Evolutionary conservation across 1,284 basidiomycete genomes (phyloP).

Genomic region (Limonomyces culmigenus): DNA sequence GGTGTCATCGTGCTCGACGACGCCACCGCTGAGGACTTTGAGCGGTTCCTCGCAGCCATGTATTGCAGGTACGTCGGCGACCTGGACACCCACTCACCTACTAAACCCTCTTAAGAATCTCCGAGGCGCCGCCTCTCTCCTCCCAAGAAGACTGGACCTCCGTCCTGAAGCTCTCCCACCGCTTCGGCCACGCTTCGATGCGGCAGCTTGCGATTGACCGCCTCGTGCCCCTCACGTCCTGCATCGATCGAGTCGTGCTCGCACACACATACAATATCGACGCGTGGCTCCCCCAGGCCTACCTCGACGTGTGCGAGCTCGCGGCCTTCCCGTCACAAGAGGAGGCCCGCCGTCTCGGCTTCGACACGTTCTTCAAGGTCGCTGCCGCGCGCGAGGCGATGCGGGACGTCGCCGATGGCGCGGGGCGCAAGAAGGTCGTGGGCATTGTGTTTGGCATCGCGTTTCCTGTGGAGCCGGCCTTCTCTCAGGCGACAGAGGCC

Average conservation of each 20-base stretch:
- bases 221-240: constrained; percentile 4
- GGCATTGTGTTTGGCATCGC: too few relatives aligned
- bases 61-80: not conserved
- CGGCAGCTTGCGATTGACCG: constrained; percentile 6
- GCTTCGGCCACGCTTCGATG: constrained; percentile 7
- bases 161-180: constrained; percentile 6
- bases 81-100: not conserved
- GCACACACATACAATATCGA: constrained; percentile 6
- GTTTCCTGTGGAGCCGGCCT: not conserved
- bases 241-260: constrained; percentile 8
- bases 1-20: constrained; percentile 62
- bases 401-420: not conserved
- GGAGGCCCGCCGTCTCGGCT: not conserved
- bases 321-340: not conserved
- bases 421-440: too few relatives aligned
- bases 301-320: not conserved
- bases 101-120: not conserved
- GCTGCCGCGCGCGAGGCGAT: not conserved
- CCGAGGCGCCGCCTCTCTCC: not conserved
- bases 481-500: too few relatives aligned
- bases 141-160: constrained; percentile 2
- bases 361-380: not conserved
- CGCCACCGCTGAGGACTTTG: constrained; percentile 39
- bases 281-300: constrained; percentile 5
- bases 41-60: constrained; percentile 1